Base-by-base conservation (phyloP, 768 basidiomycete species). In the Tricholoma hemisulphureum region DNA sequence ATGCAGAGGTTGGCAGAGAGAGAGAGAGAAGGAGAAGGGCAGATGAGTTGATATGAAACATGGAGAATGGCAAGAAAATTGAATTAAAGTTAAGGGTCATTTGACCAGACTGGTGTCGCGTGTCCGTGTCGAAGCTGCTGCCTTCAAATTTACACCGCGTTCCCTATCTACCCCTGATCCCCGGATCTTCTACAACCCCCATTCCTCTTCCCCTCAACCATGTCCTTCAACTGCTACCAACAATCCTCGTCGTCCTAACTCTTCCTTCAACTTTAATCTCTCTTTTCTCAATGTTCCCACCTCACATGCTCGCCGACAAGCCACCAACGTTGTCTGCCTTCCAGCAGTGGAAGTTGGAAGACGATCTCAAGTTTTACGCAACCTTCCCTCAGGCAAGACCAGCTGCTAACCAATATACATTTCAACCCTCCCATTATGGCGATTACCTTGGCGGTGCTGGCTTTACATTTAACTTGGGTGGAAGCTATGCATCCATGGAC, bases 311-410 rank as follows among this genome's bases (percentile, higher is more conserved):
- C 23, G 35, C 55, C 9, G n/a, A 53, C 48, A 50, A 63, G 10
- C 34, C 45, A 11, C 56, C 64, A 34, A 56, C 55, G 6, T 52
- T 66, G 35, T 66, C 67, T 2, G 53, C 63, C n/a, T 76, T 74
- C 60, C 66, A 71, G 11, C 68, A 71, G 53, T 74, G 71, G 57
- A 65, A 74, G 59, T 60, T 68, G 28, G 73, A 77, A 28, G 64
- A 71, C 18, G 78, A 79, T 58, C 73, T 74, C 21, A 58, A 62
- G 49, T 80, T 79, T 59, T 79, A 74, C 58, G 63, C 68, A 11
- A 70, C 68, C 11, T 78, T 78, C 58, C 76, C 76, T 39, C 64
- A 66, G 21, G 76, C 75, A 37, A 66, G 67, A 52, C 66, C 60
- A 9, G 61, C 67, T 6, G 57, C 62, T 13, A 55, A 64, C 7